These are phyloP conservation scores for Colletotrichum sp. DNA, from an alignment of 2,329 filamentous ascomycete genomes.

Conservation along the genomic window DNA sequence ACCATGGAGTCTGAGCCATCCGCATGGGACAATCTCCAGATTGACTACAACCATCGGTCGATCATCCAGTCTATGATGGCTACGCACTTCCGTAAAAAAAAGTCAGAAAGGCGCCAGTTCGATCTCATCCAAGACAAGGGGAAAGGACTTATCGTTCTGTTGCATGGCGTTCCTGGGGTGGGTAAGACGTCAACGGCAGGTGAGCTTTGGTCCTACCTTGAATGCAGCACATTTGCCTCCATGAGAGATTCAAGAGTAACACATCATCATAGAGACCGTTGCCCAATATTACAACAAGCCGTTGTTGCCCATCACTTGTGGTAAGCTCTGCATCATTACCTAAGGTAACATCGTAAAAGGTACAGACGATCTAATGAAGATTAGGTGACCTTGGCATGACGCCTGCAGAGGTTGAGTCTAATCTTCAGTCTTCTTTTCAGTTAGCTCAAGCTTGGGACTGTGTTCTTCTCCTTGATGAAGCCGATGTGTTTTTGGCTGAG, in stretches of 20 bases:
- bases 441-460: slow-evolving; percentile 17
- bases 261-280: not conserved
- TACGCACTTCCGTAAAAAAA: slow-evolving; percentile 44
- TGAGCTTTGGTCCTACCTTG: not conserved
- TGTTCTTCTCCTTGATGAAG: slow-evolving; percentile 2
- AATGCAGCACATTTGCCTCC: no score
- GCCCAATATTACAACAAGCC: slow-evolving; percentile 12
- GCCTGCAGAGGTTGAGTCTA: not conserved
- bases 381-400: slow-evolving; percentile 1
- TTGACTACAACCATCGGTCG: not conserved
- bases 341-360: no score
- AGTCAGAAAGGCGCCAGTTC: slow-evolving; percentile 34
- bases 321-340: slow-evolving; percentile 37
- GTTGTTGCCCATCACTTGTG: slow-evolving; percentile 52
- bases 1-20: not conserved
- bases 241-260: no score
- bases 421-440: not conserved
- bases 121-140: slow-evolving; percentile 51
- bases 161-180: slow-evolving; percentile 53
- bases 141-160: slow-evolving; percentile 45
- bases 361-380: slow-evolving; percentile 35
- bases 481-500: slow-evolving; percentile 63
- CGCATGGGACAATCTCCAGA: not conserved
- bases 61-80: not conserved
- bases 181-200: slow-evolving; percentile 53